Conservation (phyloP, 1,284 basidiomycete genomes). For the Ganoderma leucocontextum region DNA sequence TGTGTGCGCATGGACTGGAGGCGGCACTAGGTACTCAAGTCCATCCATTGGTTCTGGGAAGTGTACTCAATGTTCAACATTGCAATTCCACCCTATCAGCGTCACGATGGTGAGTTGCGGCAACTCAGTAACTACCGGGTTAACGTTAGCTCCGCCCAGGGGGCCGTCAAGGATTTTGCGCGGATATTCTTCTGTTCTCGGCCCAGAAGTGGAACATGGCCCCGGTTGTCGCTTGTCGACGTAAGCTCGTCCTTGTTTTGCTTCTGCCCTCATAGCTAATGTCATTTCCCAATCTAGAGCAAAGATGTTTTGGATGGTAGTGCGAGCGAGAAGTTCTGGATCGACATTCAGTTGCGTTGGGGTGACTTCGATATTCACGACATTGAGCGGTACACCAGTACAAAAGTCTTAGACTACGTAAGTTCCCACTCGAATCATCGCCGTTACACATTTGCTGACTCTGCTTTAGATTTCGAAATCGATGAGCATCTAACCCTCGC, state of each 20-base stretch:
- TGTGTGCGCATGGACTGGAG: constrained; percentile 97
- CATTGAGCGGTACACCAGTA: constrained; percentile 96
- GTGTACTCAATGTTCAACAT: background rate
- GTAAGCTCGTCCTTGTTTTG: constrained; percentile 51
- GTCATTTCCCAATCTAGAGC: constrained; percentile 52
- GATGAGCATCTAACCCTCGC: constrained; percentile 98
- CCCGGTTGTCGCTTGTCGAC: constrained; percentile 94
- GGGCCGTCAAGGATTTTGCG: constrained; percentile 95
- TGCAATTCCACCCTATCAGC: constrained; percentile 96
- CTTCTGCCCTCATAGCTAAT: background rate
- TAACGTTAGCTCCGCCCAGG: constrained; percentile 98
- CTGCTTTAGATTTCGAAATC: constrained; percentile 81
- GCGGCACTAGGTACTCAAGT: constrained; percentile 92
- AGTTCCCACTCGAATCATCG: constrained; percentile 34
- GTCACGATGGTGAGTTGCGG: constrained; percentile 98
- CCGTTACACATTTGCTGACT: constrained; percentile 7
- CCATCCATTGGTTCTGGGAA: background rate
- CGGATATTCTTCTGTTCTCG: constrained; percentile 97
- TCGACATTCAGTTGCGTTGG: constrained; percentile 98
- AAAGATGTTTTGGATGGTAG: constrained; percentile 98
- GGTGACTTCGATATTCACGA: constrained; percentile 99
- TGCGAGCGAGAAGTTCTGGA: constrained; percentile 99
- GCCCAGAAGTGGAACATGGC: constrained; percentile 99
- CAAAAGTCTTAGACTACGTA: constrained; percentile 97
- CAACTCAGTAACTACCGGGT: constrained; percentile 98